These are phyloP conservation scores for Aquilaria yunnanensis DNA, from an alignment of 345 rosid species.

Conservation along the genomic window DNA sequence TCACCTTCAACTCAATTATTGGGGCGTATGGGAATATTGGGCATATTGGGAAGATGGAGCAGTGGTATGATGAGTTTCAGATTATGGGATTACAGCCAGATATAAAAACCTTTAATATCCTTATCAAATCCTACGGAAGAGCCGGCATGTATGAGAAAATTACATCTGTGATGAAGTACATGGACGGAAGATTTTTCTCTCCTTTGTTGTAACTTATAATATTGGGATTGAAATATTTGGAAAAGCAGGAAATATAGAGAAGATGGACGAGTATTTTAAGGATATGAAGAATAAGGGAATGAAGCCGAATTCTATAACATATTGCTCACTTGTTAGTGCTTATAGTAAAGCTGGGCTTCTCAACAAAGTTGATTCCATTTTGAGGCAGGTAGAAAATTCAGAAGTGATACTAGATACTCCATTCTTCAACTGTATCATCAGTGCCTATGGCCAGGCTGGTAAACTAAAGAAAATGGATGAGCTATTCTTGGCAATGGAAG, in stretches of 20 bases:
- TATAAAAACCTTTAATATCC: conserved; percentile 58
- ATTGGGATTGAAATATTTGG: conserved; percentile 65
- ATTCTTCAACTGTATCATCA: conserved; percentile 71
- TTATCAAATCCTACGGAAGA: conserved; percentile 64
- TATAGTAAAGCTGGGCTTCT: conserved; percentile 54
- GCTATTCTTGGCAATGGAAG: conserved; percentile 55
- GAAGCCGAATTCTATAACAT: conserved; percentile 74
- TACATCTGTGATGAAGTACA: conserved; percentile 54
- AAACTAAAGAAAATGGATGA: conserved; percentile 62
- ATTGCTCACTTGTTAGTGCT: conserved; percentile 67
- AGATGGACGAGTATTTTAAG: conserved; percentile 63
- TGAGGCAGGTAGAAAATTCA: conserved; percentile 72
- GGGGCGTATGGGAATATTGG: conserved; percentile 66
- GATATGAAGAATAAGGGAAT: conserved; percentile 72
- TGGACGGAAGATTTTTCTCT: conserved; percentile 58
- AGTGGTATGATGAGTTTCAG: conserved; percentile 70
- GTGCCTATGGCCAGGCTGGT: conserved; percentile 69
- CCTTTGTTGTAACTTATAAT: conserved; percentile 57
- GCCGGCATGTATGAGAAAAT: conserved; percentile 56
- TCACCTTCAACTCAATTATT: conserved; percentile 62
- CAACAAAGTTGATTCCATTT: conserved; percentile 56
- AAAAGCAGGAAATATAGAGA: conserved; percentile 44
- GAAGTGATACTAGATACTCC: conserved; percentile 72
- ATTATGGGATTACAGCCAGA: conserved; percentile 74
- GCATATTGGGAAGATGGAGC: conserved; percentile 56